Base-by-base conservation (phyloP, 1,284 basidiomycete genomes). In the Pseudozyma tsukubaensis region DNA sequence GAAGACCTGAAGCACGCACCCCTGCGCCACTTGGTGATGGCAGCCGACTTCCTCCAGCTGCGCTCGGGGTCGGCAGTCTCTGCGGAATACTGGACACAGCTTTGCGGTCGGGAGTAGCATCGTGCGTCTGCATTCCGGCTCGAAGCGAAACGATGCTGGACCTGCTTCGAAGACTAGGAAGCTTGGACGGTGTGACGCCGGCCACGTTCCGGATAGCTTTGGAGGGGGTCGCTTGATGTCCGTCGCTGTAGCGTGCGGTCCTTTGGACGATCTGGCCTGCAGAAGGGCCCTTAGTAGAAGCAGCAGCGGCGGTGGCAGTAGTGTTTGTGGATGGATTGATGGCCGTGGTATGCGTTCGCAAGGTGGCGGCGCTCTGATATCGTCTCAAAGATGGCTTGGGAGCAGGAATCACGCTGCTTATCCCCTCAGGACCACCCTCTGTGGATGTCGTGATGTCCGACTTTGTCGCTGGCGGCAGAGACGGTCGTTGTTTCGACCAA, bases 111-210 rank as follows among this genome's bases (percentile, higher is more conserved):
- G 18, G n/a, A 4, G 42, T 36, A 35, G 52, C 24, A 35, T 13
- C 32, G 13, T 16, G 14, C 7, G 32, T 14, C 29, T 54, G 40
- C 12, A 56, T 40, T 34, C n/a, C 12, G 21, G 55, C 29, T 18
- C 44, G 51, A 11, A 70, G 36, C 18, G 53, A 59, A 6, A 53
- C 45, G 14, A 50, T 58, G 50, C 68, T 71, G 18, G 61, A 49
- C 8, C 39, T 18, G 10, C 40, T 42, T 19, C 58, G 49, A 34
- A 71, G 61, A 24, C 61, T 56, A 1, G 68, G 68, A 50, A 71
- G 54, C 54, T 65, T 71, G n/a, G 68, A 71, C 5, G 61, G 53
- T n/a, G 67, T 52, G n/a, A 57, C 47, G 34, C 66, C 53, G 0
- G 35, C 51, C 2, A 63, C 49, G 29, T 56, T 45, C 13, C 59